Evolutionary conservation across 163 green algal genomes (phyloP), one percentile per base, ranked within the genome.

Genomic region (Chlamydomonas reinhardtii): DNA sequence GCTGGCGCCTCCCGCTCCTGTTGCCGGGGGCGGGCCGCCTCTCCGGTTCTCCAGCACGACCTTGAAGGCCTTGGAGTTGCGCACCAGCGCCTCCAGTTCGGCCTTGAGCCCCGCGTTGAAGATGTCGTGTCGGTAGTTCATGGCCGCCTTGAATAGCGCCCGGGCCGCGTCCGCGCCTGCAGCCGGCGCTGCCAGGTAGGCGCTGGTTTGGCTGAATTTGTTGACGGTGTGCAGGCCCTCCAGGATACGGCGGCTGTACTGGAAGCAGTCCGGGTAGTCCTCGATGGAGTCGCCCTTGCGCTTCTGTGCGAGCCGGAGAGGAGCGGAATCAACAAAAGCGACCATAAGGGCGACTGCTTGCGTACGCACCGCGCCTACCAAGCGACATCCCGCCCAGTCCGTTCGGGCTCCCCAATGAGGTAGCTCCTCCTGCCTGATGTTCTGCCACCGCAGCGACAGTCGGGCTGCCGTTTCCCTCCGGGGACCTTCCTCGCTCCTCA

Each of bases 91-190:
- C 85, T 90, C 84, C 27, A 92, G 64, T 70, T 92, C 84, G 6
- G 73, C 39, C 29, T 87, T 87, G 12, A 87, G 82, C 20, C 19
- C 20, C 0, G 71, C 11, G 72, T 74, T 82, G n/a, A 82, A 68
- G 71, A 87, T 81, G 82, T 87, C 82, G 72, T 87, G 82, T n/a
- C 88, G 61, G 85, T 94, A 94, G 89, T 93, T 93, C 85, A 94
- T 87, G 52, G 91, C 90, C 11, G 90, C 80, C 17, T 82, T 74
- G 76, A 93, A 92, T 37, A 93, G 86, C 25, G 66, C 69, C 54
- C 74, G 82, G 0, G 82, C 82, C 14, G 82, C 72, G 22, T 87
- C 82, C 4, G 59, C 59, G 39, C 20, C 72, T 4, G 54, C 22
- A 11, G 69, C 54, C n/a, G 77, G 43, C 0, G 68, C 70, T 2